Conservation (phyloP, 208 protist genomes). For the Acanthamoeba culbertsoni region DNA sequence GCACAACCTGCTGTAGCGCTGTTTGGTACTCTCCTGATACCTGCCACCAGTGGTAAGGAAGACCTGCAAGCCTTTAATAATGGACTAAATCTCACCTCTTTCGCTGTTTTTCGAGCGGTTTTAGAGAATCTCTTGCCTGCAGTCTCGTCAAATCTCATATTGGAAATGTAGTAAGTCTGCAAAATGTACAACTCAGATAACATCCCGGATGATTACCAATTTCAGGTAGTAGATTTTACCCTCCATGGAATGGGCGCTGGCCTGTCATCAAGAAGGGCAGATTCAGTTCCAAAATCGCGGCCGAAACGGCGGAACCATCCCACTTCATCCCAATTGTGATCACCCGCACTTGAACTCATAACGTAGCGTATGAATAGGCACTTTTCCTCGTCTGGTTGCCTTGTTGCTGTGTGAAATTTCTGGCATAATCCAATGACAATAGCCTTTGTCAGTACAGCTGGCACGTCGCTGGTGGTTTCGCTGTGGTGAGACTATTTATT, state of each 20-base stretch:
- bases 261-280: neutral
- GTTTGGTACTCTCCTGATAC: constrained; percentile 50
- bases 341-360: neutral
- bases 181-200: neutral
- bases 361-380: no score
- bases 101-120: neutral
- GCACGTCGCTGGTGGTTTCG: constrained; percentile 1
- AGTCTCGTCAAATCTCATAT: constrained; percentile 49
- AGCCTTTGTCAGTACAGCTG: neutral
- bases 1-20: constrained; percentile 45
- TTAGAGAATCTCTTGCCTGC: neutral
- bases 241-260: constrained; percentile 21
- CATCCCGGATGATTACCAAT: neutral
- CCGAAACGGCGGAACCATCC: constrained; percentile 22
- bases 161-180: neutral
- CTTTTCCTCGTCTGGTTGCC: neutral
- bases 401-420: neutral
- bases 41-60: neutral
- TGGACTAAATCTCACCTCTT: neutral
- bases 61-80: neutral
- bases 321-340: neutral
- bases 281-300: neutral
- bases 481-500: neutral
- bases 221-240: neutral
- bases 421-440: neutral